A percentile compares a stretch with the other conserved stretches of the same genome.
Conservation (phyloP, 768 basidiomycete genomes). For the Lactifluus hygrophoroides region DNA sequence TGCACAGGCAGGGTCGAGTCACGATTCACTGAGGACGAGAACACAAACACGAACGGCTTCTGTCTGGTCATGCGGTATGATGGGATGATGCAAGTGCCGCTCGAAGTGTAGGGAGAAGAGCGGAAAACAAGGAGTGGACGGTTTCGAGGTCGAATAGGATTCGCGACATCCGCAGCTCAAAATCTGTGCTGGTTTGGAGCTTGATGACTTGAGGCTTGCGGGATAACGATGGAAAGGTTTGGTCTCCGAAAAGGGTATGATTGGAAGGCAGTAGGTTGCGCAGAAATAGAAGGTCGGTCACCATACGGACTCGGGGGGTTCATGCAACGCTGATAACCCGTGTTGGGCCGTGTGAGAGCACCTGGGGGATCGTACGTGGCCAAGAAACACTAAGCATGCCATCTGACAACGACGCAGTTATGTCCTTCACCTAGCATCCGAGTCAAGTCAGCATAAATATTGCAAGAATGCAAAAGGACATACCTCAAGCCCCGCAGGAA, state of each 20-base stretch:
- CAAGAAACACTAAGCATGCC: conserved; percentile 21
- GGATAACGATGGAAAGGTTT: not conserved
- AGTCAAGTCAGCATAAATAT: conserved; percentile 2
- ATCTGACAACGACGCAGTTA: conserved; percentile 16
- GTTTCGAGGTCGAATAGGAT: not conserved
- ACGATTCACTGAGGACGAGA: not conserved
- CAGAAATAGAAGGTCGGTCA: too few species aligned
- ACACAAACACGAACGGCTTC: not conserved
- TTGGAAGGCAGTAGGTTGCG: not conserved
- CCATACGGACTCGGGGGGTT: not conserved
- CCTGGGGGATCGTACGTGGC: conserved; percentile 7
- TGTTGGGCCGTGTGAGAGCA: not conserved
- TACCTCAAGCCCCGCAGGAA: conserved; percentile 20
- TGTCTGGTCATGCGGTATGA: too few species aligned
- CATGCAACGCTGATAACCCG: conserved; percentile 6
- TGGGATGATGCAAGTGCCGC: not conserved
- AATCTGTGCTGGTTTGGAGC: not conserved
- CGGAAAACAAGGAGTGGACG: not conserved
- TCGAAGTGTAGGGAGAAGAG: not conserved
- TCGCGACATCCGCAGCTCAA: not conserved
- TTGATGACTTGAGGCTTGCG: not conserved
- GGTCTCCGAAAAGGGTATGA: not conserved
- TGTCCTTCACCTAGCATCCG: conserved; percentile 17
- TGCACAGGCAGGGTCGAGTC: not conserved
- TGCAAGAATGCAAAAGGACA: not conserved